phyloP scores from a whole-genome alignment of 371 early-diverging fungal genomes.

The Basidiobolus meristosporus region DNA sequence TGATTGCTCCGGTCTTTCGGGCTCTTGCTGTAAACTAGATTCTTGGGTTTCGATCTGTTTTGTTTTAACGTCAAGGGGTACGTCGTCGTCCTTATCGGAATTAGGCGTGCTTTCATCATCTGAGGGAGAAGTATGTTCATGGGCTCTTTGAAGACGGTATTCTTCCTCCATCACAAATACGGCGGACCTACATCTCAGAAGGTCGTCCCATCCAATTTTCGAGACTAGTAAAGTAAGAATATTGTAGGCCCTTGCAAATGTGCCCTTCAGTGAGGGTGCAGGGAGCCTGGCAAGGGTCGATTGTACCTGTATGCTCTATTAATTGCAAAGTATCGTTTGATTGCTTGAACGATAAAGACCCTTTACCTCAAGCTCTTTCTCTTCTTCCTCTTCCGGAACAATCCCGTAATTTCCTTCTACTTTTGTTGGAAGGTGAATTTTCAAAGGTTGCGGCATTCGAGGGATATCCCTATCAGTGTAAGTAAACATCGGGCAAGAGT shows the following conservation, averaged over 20 bases:
- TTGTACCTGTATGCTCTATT: neutral
- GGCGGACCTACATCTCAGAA: slow-evolving; percentile 58
- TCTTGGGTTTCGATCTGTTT: slow-evolving; percentile 7
- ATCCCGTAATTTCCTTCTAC: slow-evolving; percentile 33
- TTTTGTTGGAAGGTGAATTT: slow-evolving; percentile 58
- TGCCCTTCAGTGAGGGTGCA: slow-evolving; percentile 74
- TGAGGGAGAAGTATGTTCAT: neutral
- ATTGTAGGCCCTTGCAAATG: slow-evolving; percentile 72
- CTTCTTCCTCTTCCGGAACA: slow-evolving; percentile 50
- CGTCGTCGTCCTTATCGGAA: slow-evolving; percentile 5
- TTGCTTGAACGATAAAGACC: slow-evolving; percentile 7
- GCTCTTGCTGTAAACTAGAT: slow-evolving; percentile 2
- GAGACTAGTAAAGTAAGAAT: slow-evolving; percentile 58
- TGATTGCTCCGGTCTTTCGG: slow-evolving; percentile 7
- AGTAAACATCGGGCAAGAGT: slow-evolving; percentile 95
- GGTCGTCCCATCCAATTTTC: slow-evolving; percentile 87
- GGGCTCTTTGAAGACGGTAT: slow-evolving; percentile 48
- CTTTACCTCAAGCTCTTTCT: slow-evolving; percentile 29
- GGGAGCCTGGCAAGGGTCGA: slow-evolving; percentile 54
- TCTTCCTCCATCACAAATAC: slow-evolving; percentile 98
- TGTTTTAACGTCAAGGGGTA: slow-evolving; percentile 1
- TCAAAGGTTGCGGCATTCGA: slow-evolving; percentile 75
- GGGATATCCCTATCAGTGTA: slow-evolving; percentile 77
- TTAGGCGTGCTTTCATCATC: slow-evolving; percentile 6
- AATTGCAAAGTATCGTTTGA: neutral